Base-by-base conservation (phyloP, 805 yeast genomes). In the Candida gorgasii region DNA sequence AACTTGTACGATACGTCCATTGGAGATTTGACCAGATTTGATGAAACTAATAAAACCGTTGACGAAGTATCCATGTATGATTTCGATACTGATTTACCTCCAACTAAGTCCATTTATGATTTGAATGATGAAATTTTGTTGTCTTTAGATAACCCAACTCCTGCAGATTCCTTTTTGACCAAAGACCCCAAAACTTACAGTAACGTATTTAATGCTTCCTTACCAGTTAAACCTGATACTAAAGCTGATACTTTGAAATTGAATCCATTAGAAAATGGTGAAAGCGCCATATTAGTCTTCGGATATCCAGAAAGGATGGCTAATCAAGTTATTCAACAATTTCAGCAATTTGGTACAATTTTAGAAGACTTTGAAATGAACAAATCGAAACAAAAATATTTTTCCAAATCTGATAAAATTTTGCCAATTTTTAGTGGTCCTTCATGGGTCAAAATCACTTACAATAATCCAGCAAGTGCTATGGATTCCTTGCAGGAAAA, bases 391-490 rank as follows among this genome's bases (percentile, higher is more conserved):
- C 44, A 43, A 15, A 36, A 44, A 13, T 42, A 35, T n/a, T 38
- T 35, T 5, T 43, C 45, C 8, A 47, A 42, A 20, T 37, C 37
- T 11, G 50, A 47, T n/a, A 54, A 51, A 23, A 47, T 50, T 60
- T 67, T 55, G 44, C 95, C 97, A 3, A 83, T 92, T 7, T 86
- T 80, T 62, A 76, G 90, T 9, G 98, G 98, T 1, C 77, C 80
- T 35, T 82, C 87, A 29, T 92, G 98, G 98, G 81, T 90, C n/a
- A 86, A 89, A 57, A 59, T 92, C 41, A 90, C 97, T 3, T 93
- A 80, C 61, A 84, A 81, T 44, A 83, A 82, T 45, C 78, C 85
- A 6, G 69, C 83, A 1, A 76, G 90, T 8, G 97, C 96, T 2
- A 61, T 79, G 13, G 80, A 95, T 42, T 97, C 99, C 0, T 66